Percentiles rank a stretch among this genome's conserved stretches.
Evolutionary conservation across 768 basidiomycete species (phyloP).

Genomic region (Rhizopogon sp.): DNA sequence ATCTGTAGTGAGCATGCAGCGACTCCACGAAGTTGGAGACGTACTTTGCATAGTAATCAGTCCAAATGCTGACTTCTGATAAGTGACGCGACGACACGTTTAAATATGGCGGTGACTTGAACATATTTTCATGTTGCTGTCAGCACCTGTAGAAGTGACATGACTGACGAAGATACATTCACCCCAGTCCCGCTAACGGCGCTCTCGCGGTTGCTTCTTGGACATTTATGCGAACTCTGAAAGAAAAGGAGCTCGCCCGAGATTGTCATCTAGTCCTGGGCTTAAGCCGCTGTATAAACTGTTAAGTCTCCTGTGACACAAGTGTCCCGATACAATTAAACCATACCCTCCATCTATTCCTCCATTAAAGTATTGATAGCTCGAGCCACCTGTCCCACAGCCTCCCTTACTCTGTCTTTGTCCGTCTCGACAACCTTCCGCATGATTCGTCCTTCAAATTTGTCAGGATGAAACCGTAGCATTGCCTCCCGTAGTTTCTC

Average conservation of each 20-base stretch:
- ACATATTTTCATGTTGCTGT: no score
- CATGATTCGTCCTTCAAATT: slow-evolving; percentile 75
- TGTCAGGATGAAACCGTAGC: slow-evolving; percentile 76
- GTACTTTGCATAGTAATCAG: no score
- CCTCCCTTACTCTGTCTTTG: slow-evolving; percentile 47
- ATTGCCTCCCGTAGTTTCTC: slow-evolving; percentile 65
- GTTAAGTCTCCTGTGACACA: not conserved
- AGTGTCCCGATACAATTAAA: not conserved
- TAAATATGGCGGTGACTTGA: not conserved
- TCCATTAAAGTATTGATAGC: slow-evolving; percentile 54
- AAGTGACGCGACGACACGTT: not conserved
- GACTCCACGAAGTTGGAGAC: no score
- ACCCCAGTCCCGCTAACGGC: no score
- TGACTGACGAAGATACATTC: no score
- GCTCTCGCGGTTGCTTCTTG: no score
- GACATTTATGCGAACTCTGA: no score
- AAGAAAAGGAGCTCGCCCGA: not conserved
- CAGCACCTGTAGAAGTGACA: no score
- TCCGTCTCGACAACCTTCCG: slow-evolving; percentile 42
- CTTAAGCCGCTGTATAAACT: not conserved
- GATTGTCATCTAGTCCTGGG: not conserved
- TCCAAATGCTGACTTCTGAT: not conserved
- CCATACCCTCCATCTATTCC: not conserved
- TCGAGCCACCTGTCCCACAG: slow-evolving; percentile 58
- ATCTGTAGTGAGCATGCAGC: not conserved